Evolutionary conservation across 345 rosid genomes (phyloP).

Genomic region (Acer campestre): DNA sequence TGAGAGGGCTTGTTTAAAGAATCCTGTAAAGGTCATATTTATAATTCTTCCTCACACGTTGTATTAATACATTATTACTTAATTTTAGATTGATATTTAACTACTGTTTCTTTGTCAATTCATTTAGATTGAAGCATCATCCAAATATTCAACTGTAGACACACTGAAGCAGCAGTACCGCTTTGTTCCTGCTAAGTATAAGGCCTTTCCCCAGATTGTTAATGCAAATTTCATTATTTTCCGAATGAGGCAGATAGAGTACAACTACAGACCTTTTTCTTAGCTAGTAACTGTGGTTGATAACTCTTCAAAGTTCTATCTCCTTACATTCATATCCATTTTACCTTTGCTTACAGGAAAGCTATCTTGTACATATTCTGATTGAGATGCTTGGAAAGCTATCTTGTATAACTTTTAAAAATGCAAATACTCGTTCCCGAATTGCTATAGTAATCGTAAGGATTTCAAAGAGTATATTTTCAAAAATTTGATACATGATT

Average conservation of each 20-base stretch:
- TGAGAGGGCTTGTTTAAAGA: slow-evolving; percentile 85
- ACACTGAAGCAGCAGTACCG: slow-evolving; percentile 83
- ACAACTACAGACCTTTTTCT: neutral
- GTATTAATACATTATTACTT: neutral
- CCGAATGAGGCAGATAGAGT: neutral
- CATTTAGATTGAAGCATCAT: slow-evolving; percentile 85
- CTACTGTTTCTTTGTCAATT: slow-evolving; percentile 15
- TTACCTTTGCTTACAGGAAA: slow-evolving; percentile 57
- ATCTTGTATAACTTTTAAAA: neutral
- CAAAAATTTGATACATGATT: neutral
- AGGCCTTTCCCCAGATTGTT: slow-evolving; percentile 53
- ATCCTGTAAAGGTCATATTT: slow-evolving; percentile 81
- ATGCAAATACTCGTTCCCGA: neutral
- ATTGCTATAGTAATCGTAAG: neutral
- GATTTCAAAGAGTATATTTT: neutral
- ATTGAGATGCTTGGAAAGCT: slow-evolving; percentile 68
- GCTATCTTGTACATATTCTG: slow-evolving; percentile 86
- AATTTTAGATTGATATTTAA: slow-evolving; percentile 8
- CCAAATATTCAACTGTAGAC: slow-evolving; percentile 92
- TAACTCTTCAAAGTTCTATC: neutral
- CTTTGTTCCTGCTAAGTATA: slow-evolving; percentile 79
- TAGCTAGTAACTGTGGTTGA: neutral
- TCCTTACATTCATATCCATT: slow-evolving; percentile 10
- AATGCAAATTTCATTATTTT: neutral
- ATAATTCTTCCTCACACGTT: neutral